Evolutionary conservation across 169 alveolate genomes (phyloP).

Genomic region (Eimeria tenella): DNA sequence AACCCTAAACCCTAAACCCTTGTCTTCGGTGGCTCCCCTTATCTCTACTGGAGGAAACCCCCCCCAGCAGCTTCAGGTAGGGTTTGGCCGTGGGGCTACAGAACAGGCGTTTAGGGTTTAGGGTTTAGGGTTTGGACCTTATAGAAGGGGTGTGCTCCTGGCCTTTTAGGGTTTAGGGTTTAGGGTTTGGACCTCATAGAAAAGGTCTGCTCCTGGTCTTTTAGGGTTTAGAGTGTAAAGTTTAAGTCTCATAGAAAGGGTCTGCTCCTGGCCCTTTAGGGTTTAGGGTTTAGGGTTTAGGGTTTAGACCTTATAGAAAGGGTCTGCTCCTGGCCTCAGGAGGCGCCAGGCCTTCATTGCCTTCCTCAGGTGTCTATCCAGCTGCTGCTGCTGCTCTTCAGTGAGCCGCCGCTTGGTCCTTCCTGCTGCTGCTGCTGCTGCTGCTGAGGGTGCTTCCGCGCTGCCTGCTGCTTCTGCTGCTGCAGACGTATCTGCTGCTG

Average conservation of each 20-base stretch:
- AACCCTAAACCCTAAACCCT: neutral
- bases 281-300: conserved; percentile 35
- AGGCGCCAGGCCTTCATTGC: conserved; percentile 16
- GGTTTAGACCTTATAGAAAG: neutral
- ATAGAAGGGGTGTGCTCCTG: neutral
- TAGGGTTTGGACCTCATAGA: conserved; percentile 7
- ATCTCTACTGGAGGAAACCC: neutral
- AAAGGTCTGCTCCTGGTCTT: neutral
- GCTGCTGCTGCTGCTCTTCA: conserved; percentile 15
- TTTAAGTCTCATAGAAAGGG: neutral
- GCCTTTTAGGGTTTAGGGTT: neutral
- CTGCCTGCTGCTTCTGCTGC: neutral
- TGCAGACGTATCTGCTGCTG: neutral
- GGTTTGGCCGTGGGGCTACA: neutral
- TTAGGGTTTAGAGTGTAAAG: neutral
- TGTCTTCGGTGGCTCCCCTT: neutral
- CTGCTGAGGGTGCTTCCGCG: neutral
- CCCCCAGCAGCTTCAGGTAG: neutral
- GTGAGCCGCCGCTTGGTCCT: neutral
- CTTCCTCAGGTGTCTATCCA: neutral
- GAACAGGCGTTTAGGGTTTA: neutral
- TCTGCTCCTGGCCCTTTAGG: neutral
- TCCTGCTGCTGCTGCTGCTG: neutral
- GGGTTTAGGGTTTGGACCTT: neutral
- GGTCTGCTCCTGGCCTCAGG: neutral